Base-by-base conservation (phyloP, 2,329 filamentous ascomycete species). In the Spiromastix sp. region DNA sequence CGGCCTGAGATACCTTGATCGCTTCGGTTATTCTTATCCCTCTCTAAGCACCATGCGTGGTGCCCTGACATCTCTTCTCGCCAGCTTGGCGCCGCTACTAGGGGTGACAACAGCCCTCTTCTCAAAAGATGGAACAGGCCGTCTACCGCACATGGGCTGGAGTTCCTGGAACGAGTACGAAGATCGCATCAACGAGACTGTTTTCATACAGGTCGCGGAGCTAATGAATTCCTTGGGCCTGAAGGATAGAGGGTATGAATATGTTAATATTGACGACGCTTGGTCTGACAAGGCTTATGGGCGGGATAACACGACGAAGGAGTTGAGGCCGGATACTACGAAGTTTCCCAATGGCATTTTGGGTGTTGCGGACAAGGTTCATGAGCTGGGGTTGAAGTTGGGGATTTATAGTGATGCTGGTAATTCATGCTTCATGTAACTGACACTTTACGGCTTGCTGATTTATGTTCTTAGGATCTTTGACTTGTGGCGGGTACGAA, bases 341-440 rank as follows among this genome's bases (percentile, higher is more conserved):
- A 68, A 65, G 36, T 78, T 77, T 38, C 73, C 74, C 0, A 55
- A 63, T 12, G 74, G 73, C 2, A 72, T 78, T 42, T 60, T 57
- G 9, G 59, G 63, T 1, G 54, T 68, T 1, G 70, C 70, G 3
- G 55, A 68, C 26, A 48, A 65, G 36, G 60, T 76, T 20, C 73
- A 77, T 34, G 53, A 42, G 2, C 46, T 71, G 39, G 71, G 70
- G 4, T 48, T 78, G 20, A 77, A 77, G 49, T 53, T 75, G 12
- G 74, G 74, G 4, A 73, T 79, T 43, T 78, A 78, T 47, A 55
- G 55, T 29, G 27, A 29, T 19, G 57, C 50, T 2, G 21, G 25
- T 30, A 20, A 32, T 4, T 15, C 8, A 29, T 29, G 16, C 11
- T 9, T n/a, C 27, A 1, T 29, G 3, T 13, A 9, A n/a, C 10